Base-by-base conservation (phyloP, 441 rosid genomes). In the Melastoma candidum region DNA sequence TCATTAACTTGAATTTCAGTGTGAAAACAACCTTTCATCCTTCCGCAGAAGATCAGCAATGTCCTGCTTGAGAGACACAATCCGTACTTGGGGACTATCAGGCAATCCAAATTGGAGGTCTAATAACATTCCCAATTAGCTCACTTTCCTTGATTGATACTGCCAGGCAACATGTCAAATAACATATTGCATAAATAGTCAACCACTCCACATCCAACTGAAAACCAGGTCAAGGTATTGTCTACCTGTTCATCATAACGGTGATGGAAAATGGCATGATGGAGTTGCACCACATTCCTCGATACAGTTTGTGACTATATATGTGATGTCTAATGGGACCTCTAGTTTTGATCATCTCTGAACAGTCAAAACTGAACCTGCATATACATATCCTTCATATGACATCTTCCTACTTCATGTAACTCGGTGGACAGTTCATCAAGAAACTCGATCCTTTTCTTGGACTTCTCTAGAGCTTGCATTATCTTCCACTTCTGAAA, bases 401-500 rank as follows among this genome's bases (percentile, higher is more conserved):
- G 39, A 32, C 45, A 13, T 24, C 11, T 12, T 27, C 55, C 14
- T 32, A 86, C 97, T 94, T 82, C 79, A 56, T 77, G 77, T 61
- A 90, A 88, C 70, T 84, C 86, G 0, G 80, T 51, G 39, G 76
- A 78, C 51, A 89, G 93, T 26, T 77, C 64, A 60, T 84, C 87
- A 7, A 90, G 70, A 74, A 82, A 67, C 60, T 74, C 85, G 56
- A 86, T 82, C 53, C 95, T 88, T 51, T 69, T 59, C 74, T 72
- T 84, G 0, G 95, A 83, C 63, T 74, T 82, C 61, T 84, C 92
- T 57, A 90, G 68, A 44, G 94, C 97, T 43, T 76, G 72, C 82
- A 82, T 66, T 52, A 90, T 84, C 67, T 75, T 90, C 74, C 84
- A 82, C 82, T 86, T 84, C 76, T 90, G 95, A 63, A 74, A 63